phyloP scores from a whole-genome alignment of 1,284 basidiomycete species.

The Chondrostereum purpureum region DNA sequence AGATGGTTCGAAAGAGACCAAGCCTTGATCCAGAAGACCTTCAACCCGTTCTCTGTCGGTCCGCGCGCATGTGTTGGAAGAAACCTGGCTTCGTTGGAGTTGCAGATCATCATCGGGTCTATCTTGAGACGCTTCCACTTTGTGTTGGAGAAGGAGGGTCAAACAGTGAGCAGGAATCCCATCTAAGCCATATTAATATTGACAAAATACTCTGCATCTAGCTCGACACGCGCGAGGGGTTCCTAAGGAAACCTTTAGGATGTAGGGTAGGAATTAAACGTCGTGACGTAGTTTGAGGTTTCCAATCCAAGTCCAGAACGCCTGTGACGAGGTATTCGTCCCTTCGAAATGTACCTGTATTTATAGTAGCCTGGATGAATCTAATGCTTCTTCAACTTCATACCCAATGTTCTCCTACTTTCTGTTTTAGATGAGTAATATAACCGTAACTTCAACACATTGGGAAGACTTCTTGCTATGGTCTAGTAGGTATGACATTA shows the following conservation, averaged over 20 bases:
- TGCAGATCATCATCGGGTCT: slow-evolving; percentile 11
- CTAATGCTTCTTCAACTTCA: too few species aligned
- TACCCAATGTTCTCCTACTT: too few species aligned
- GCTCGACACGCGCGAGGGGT: slow-evolving; percentile 23
- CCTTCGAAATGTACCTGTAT: too few species aligned
- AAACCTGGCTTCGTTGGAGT: slow-evolving; percentile 13
- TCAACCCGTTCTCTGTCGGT: slow-evolving; percentile 13
- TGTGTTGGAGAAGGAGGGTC: slow-evolving; percentile 10
- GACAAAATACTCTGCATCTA: not conserved
- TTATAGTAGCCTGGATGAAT: too few species aligned
- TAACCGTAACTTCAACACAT: too few species aligned
- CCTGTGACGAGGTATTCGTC: too few species aligned
- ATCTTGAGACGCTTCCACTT: slow-evolving; percentile 12
- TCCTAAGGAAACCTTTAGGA: slow-evolving; percentile 23
- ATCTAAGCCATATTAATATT: not conserved
- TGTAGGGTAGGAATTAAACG: not conserved
- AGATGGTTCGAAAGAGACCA: slow-evolving; percentile 31
- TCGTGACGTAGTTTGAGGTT: not conserved
- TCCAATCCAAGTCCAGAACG: too few species aligned
- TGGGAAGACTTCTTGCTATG: too few species aligned
- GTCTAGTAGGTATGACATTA: too few species aligned
- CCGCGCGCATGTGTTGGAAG: slow-evolving; percentile 14
- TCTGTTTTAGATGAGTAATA: too few species aligned
- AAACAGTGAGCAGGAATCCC: slow-evolving; percentile 4
- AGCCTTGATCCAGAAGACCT: slow-evolving; percentile 11